Conservation (phyloP, 2,329 filamentous ascomycete species). For the Colletotrichum costaricense region DNA sequence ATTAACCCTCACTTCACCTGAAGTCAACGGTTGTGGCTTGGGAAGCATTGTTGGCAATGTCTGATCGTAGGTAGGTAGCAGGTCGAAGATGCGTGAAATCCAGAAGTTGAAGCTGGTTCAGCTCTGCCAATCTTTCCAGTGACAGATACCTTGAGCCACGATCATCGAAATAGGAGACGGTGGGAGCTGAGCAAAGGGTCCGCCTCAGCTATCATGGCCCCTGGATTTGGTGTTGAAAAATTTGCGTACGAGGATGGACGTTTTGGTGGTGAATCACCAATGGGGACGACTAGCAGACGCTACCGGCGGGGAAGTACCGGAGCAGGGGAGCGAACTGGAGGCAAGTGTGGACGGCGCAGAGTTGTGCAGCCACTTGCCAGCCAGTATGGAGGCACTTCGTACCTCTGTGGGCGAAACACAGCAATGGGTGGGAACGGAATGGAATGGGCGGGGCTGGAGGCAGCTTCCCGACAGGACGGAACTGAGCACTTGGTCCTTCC, state of each 20-base stretch:
- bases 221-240: slow-evolving; percentile 21
- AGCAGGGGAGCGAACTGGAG: neutral
- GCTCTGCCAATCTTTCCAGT: neutral
- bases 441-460: slow-evolving; percentile 13
- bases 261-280: slow-evolving; percentile 27
- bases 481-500: slow-evolving; percentile 3
- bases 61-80: neutral
- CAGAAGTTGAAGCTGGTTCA: neutral
- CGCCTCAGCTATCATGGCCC: slow-evolving; percentile 13
- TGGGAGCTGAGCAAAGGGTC: neutral
- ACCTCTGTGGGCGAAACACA: neutral
- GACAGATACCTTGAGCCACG: neutral
- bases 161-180: neutral
- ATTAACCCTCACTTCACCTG: neutral
- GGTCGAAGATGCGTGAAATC: neutral
- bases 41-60: neutral
- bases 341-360: neutral
- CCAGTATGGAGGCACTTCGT: no score
- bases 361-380: neutral
- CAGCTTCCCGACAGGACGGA: slow-evolving; percentile 33
- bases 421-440: neutral
- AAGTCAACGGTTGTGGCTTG: neutral
- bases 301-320: slow-evolving; percentile 27
- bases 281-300: slow-evolving; percentile 13
- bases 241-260: slow-evolving; percentile 13